Evolutionary conservation across 176 grass and related monocot genomes (phyloP), one percentile per base, ranked within the genome.

Genomic region (Phragmites australis): DNA sequence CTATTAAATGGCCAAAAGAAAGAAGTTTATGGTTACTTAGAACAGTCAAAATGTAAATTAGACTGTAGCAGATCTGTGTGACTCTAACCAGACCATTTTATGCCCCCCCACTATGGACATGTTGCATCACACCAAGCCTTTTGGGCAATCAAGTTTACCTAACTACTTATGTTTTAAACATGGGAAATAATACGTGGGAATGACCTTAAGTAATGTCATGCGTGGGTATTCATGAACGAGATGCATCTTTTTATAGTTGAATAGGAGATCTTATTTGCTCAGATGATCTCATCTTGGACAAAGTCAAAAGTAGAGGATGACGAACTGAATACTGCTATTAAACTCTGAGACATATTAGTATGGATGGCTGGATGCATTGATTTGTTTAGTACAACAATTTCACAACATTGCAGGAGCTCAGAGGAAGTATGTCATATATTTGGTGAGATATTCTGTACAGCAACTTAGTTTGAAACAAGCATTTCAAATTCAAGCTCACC

Each of bases 401-500:
- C 41, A 76, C 18, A 8, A 68, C 27, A 74, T 19, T 80, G 21
- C 37, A 81, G n/a, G 49, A 54, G 74, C 27, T 77, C 9, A 53
- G 7, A 84, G 48, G 41, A 77, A 26, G 61, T 63, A 34, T 52
- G 18, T n/a, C 4, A 12, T 21, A n/a, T 51, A 17, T 8, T 34
- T 18, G 18, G 15, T 61, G 17, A 84, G 50, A 27, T 9, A 27
- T 47, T 42, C 7, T 50, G n/a, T 54, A 22, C 2, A 32, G 11
- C 7, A 49, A 62, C n/a, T 83, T 41, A 43, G 77, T 48, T 32
- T 9, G 70, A 68, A 64, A n/a, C 11, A 78, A 30, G 44, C 30
- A 58, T 51, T 31, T 42, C 17, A 79, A 46, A 68, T 67, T 34
- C 21, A 19, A 57, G 60, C 68, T 90, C 34, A 98, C 95, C 95